Evolutionary conservation across 768 basidiomycete species (phyloP).

Genomic region (Suillus ampliporus): DNA sequence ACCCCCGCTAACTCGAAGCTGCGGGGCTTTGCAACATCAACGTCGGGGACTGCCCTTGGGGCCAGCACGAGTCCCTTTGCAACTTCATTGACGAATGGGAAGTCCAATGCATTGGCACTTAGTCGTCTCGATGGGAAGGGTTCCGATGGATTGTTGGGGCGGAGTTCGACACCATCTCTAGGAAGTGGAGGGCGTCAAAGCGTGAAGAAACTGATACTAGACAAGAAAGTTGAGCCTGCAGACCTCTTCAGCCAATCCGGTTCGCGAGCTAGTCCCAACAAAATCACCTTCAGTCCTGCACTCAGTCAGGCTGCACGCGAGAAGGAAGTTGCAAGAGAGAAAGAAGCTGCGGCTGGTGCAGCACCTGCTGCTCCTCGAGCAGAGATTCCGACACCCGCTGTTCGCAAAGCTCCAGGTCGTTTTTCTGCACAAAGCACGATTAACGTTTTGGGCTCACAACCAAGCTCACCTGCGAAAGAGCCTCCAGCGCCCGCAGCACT

Average conservation of each 20-base stretch:
- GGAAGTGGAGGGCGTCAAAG: slow-evolving; percentile 77
- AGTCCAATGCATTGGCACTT: slow-evolving; percentile 58
- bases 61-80: slow-evolving; percentile 42
- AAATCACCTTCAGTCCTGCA: slow-evolving; percentile 76
- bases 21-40: slow-evolving; percentile 65
- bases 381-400: slow-evolving; percentile 44
- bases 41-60: slow-evolving; percentile 43
- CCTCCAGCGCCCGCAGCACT: slow-evolving; percentile 44
- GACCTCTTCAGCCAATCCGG: slow-evolving; percentile 66
- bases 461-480: slow-evolving; percentile 35
- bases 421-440: slow-evolving; percentile 44
- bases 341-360: slow-evolving; percentile 35
- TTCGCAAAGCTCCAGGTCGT: slow-evolving; percentile 46
- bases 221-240: slow-evolving; percentile 79
- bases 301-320: slow-evolving; percentile 78
- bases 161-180: slow-evolving; percentile 63
- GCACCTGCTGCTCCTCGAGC: slow-evolving; percentile 22
- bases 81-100: slow-evolving; percentile 59
- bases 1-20: slow-evolving; percentile 67
- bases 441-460: slow-evolving; percentile 30
- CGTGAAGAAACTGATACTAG: slow-evolving; percentile 91
- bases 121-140: slow-evolving; percentile 53
- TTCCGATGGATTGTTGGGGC: slow-evolving; percentile 52
- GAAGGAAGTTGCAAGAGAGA: slow-evolving; percentile 59
- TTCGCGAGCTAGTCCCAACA: slow-evolving; percentile 40